Evolutionary conservation across 108 stramenopile species (phyloP).

Genomic region (Discostella stelligeroides): DNA sequence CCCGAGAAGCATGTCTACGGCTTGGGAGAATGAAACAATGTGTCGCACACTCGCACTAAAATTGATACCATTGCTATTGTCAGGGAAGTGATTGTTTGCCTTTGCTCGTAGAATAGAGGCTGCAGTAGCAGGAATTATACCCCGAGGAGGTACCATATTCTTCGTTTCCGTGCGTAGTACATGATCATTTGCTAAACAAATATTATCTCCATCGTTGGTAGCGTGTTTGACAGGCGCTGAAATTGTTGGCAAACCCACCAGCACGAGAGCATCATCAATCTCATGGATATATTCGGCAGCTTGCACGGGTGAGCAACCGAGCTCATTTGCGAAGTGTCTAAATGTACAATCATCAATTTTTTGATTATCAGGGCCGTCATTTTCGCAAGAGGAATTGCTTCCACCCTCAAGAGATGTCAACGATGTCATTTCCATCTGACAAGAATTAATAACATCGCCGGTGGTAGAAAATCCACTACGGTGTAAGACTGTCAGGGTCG

Average conservation of each 20-base stretch:
- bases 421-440: not conserved
- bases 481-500: slow-evolving; percentile 61
- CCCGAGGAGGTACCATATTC: not conserved
- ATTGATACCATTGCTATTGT: slow-evolving; percentile 4
- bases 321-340: slow-evolving; percentile 25
- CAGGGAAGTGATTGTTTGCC: slow-evolving; percentile 5
- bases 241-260: slow-evolving; percentile 27
- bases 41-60: slow-evolving; percentile 23
- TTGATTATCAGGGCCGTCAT: not conserved
- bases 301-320: slow-evolving; percentile 33
- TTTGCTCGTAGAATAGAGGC: slow-evolving; percentile 36
- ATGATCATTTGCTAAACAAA: not conserved
- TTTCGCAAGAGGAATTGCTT: not conserved
- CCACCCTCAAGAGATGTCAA: slow-evolving; percentile 6
- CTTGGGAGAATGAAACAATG: slow-evolving; percentile 80
- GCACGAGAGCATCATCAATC: slow-evolving; percentile 33
- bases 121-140: slow-evolving; percentile 26
- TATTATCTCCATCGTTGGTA: not conserved
- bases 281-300: slow-evolving; percentile 42
- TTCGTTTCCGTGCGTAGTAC: not conserved
- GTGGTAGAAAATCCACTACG: slow-evolving; percentile 67
- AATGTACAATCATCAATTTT: not conserved
- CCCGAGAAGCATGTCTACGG: slow-evolving; percentile 80
- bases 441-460: slow-evolving; percentile 51
- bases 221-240: not conserved